Percentiles rank a stretch among this genome's conserved stretches.
These are phyloP conservation scores for Calonectria pteridis DNA, from an alignment of 2,329 filamentous ascomycete species.

Conservation along the genomic window DNA sequence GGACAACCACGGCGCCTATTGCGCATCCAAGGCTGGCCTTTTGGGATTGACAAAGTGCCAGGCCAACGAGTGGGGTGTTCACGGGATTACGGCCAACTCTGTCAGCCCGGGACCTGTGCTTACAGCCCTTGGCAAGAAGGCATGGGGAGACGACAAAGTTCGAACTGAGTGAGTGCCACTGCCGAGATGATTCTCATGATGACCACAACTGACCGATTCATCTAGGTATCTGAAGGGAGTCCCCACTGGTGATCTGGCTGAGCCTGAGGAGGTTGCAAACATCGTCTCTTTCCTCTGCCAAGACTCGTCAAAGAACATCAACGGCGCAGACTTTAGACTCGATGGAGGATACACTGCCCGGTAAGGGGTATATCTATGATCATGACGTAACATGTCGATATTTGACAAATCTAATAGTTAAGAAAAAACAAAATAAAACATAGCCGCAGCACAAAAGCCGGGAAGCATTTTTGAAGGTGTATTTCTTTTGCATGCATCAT, in stretches of 20 bases:
- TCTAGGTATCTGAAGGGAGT: constrained; percentile 12
- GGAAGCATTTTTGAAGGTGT: no score
- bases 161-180: constrained; percentile 9
- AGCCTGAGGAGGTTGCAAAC: constrained; percentile 16
- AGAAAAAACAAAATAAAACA: no score
- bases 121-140: constrained; percentile 16
- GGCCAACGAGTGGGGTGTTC: constrained; percentile 11
- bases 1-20: constrained; percentile 14
- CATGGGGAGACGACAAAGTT: constrained; percentile 17
- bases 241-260: constrained; percentile 9
- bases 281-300: constrained; percentile 16
- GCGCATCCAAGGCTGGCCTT: constrained; percentile 15
- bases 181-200: background rate
- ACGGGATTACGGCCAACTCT: constrained; percentile 9
- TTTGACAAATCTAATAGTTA: background rate
- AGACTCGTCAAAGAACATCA: constrained; percentile 15
- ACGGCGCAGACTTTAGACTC: constrained; percentile 8
- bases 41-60: constrained; percentile 7
- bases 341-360: constrained; percentile 21
- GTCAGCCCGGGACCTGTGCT: constrained; percentile 14
- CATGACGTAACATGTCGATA: background rate
- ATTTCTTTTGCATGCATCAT: no score
- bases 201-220: background rate
- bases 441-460: no score
- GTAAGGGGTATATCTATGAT: background rate